Conservation (phyloP, 2,329 filamentous ascomycete species). For the Pezicula carpinea region DNA sequence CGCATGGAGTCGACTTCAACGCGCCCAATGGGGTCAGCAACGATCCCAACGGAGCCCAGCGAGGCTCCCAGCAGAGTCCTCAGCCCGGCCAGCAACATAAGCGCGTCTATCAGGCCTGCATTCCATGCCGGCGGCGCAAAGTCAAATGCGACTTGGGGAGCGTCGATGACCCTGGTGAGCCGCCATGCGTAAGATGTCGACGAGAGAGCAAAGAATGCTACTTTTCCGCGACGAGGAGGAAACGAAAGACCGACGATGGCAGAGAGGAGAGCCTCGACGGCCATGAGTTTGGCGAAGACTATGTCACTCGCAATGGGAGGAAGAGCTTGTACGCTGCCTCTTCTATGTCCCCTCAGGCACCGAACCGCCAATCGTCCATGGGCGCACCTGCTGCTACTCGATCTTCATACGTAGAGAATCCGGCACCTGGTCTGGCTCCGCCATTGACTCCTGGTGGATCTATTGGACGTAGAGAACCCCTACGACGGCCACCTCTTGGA, state of each 20-base stretch:
- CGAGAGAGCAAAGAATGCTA: slow-evolving; percentile 95
- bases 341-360: slow-evolving; percentile 29
- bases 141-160: slow-evolving; percentile 56
- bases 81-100: slow-evolving; percentile 26
- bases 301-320: slow-evolving; percentile 67
- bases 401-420: slow-evolving; percentile 24
- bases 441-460: slow-evolving; percentile 65
- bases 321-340: slow-evolving; percentile 50
- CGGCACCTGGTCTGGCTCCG: slow-evolving; percentile 12
- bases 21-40: slow-evolving; percentile 11
- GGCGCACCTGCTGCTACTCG: slow-evolving; percentile 26
- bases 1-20: slow-evolving; percentile 14
- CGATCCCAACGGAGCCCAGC: slow-evolving; percentile 6
- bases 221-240: slow-evolving; percentile 91
- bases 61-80: slow-evolving; percentile 7
- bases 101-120: slow-evolving; percentile 38
- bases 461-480: slow-evolving; percentile 59
- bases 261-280: slow-evolving; percentile 42
- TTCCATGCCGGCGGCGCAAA: slow-evolving; percentile 51
- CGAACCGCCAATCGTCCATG: slow-evolving; percentile 26
- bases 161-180: slow-evolving; percentile 91
- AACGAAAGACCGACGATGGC: slow-evolving; percentile 70
- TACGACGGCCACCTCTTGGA: slow-evolving; percentile 37
- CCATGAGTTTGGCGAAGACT: slow-evolving; percentile 46
- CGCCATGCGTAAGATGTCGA: slow-evolving; percentile 88